phyloP scores from a whole-genome alignment of 2,329 filamentous ascomycete genomes.

The Apiospora kogelbergensis region DNA sequence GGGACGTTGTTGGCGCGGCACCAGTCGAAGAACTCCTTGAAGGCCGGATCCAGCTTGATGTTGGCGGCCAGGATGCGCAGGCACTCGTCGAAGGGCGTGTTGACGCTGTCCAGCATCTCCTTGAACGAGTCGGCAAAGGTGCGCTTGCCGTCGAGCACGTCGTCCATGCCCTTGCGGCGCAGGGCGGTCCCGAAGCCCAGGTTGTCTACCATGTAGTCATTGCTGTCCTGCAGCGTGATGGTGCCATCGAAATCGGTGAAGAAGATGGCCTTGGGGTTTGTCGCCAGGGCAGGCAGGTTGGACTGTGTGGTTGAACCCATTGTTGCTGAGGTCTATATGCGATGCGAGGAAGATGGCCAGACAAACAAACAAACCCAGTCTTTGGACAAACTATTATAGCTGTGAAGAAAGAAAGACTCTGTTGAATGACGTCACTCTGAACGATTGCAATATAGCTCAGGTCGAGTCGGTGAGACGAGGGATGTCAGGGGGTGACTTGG shows the following conservation, averaged over 20 bases:
- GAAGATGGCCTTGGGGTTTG: slow-evolving; percentile 88
- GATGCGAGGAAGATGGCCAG: neutral
- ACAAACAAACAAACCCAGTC: neutral
- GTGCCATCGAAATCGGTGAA: slow-evolving; percentile 99
- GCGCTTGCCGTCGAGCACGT: slow-evolving; percentile 69
- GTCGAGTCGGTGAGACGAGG: neutral
- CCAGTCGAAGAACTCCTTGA: slow-evolving; percentile 87
- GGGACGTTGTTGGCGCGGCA: slow-evolving; percentile 79
- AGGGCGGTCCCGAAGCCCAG: slow-evolving; percentile 76
- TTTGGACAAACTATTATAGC: neutral
- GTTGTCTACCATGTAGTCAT: slow-evolving; percentile 81
- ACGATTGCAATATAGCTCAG: neutral
- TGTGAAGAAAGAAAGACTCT: neutral
- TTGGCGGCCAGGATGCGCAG: slow-evolving; percentile 75
- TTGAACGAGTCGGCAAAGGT: slow-evolving; percentile 85
- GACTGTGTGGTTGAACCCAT: slow-evolving; percentile 5
- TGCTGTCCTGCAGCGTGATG: slow-evolving; percentile 72
- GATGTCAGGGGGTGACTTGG: neutral
- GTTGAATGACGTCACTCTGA: slow-evolving; percentile 6
- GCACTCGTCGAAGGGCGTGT: slow-evolving; percentile 77
- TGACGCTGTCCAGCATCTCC: slow-evolving; percentile 89
- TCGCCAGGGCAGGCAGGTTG: slow-evolving; percentile 57
- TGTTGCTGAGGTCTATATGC: neutral
- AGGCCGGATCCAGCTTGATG: slow-evolving; percentile 86
- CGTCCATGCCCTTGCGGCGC: slow-evolving; percentile 71